Evolutionary conservation across 2,329 filamentous ascomycete genomes (phyloP), one percentile per base, ranked within the genome.

Genomic region (Diaporthe citriasiana): DNA sequence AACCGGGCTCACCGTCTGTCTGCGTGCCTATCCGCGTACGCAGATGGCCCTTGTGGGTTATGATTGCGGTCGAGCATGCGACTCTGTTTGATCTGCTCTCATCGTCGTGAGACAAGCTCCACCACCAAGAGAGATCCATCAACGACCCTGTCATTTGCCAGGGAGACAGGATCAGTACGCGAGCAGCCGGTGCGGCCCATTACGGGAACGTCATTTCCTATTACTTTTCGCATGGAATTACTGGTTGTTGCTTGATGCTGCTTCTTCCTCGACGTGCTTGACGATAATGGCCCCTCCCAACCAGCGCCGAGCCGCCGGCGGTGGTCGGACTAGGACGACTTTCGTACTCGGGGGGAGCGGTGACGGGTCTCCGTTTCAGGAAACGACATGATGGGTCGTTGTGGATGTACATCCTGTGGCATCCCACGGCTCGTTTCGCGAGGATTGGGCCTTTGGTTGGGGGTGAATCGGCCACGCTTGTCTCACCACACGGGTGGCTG

Each of bases 91-190:
- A 35, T 66, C 45, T 47, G 42, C 40, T 22, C 17, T 27, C 57
- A 30, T 25, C n/a, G 9, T 35, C 63, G 33, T 66, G 30, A 66
- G 45, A 66, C 63, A 66, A 30, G 25, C 15, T 68, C 33, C 63
- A 35, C 33, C 13, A 35, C n/a, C n/a, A 38, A 27, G 5, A 30
- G 33, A 38, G 17, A 38, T 40, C 63, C 47, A 40, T 66, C 63
- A 40, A 27, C 33, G 47, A 27, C 47, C 63, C 63, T 68, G 22
- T 68, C 63, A 68, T 68, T 68, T 68, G 47, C 47, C 63, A 53
- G 47, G 12, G 15, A 30, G 13, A 27, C 13, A n/a, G 30, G 45
- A 13, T 27, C 33, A 33, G 47, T 27, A 53, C 33, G 33, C 33
- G 15, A 22, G 63, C 63, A 40, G 25, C 63, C 63, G 63, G 17